phyloP scores from a whole-genome alignment of 768 basidiomycete genomes.

The Tylopilus rubrobrunneus region DNA sequence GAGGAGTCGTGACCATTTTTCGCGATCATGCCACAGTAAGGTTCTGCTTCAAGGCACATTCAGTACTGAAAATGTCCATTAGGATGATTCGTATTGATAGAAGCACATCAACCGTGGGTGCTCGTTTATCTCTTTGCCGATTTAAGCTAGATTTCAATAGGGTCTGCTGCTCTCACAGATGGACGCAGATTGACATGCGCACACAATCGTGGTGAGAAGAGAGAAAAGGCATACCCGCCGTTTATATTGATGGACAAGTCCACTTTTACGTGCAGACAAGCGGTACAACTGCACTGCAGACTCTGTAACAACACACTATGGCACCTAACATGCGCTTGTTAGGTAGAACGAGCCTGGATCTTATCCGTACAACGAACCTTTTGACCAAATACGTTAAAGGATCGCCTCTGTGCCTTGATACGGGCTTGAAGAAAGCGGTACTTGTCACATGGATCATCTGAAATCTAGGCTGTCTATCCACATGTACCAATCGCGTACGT shows the following conservation, averaged over 20 bases:
- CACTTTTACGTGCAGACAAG: too few relatives aligned
- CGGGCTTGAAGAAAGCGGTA: background rate
- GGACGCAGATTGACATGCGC: background rate
- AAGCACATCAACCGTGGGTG: slow-evolving; percentile 1
- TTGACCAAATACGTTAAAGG: too few relatives aligned
- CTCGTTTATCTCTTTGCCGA: slow-evolving; percentile 8
- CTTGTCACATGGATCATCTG: too few relatives aligned
- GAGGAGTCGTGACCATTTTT: background rate
- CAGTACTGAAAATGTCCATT: slow-evolving; percentile 1
- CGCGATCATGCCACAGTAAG: background rate
- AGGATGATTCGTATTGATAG: slow-evolving; percentile 2
- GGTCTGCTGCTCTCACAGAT: slow-evolving; percentile 8
- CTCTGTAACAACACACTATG: too few relatives aligned
- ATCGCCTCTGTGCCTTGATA: background rate
- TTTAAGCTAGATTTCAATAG: slow-evolving; percentile 13
- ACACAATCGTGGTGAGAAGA: slow-evolving; percentile 1
- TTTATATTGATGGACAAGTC: background rate
- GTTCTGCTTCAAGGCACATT: slow-evolving; percentile 1
- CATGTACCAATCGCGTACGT: too few relatives aligned
- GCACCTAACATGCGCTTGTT: too few relatives aligned
- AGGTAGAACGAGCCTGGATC: too few relatives aligned
- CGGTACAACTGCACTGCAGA: too few relatives aligned
- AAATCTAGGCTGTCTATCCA: too few relatives aligned
- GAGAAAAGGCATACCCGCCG: background rate
- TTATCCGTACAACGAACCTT: too few relatives aligned